These are phyloP conservation scores for Xylariomycetidae sp. DNA, from an alignment of 2,329 filamentous ascomycete species.

Conservation along the genomic window DNA sequence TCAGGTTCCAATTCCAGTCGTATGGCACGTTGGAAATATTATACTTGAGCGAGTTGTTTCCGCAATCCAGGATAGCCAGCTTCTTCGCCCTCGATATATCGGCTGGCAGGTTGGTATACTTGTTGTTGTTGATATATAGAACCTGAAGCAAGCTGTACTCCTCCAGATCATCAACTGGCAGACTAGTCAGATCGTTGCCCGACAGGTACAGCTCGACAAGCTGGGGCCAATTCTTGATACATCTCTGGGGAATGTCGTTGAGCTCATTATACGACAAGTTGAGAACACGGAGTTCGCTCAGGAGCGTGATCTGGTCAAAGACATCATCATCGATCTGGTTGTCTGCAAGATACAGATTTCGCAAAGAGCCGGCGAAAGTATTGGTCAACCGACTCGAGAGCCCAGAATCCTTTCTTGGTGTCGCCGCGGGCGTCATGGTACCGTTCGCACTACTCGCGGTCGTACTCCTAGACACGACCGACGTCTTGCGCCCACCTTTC, in stretches of 20 bases:
- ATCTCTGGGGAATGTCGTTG: slow-evolving; percentile 84
- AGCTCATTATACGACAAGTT: slow-evolving; percentile 95
- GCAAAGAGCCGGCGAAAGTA: slow-evolving; percentile 83
- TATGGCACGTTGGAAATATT: slow-evolving; percentile 99
- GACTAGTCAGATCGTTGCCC: slow-evolving; percentile 85
- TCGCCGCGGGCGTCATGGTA: slow-evolving; percentile 48
- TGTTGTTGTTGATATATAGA: slow-evolving; percentile 94
- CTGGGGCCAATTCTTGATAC: slow-evolving; percentile 84
- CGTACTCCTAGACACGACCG: slow-evolving; percentile 65
- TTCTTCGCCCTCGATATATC: slow-evolving; percentile 93
- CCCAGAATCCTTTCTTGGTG: slow-evolving; percentile 79
- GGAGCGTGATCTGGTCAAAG: slow-evolving; percentile 81
- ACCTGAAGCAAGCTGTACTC: slow-evolving; percentile 83
- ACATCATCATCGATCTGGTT: slow-evolving; percentile 93
- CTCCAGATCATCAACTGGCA: slow-evolving; percentile 91
- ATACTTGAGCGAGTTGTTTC: slow-evolving; percentile 93
- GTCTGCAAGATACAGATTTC: slow-evolving; percentile 83
- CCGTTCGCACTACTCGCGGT: slow-evolving; percentile 40
- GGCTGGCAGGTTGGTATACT: slow-evolving; percentile 92
- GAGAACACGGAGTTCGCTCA: slow-evolving; percentile 79
- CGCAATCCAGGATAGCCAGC: slow-evolving; percentile 86
- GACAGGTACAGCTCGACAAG: slow-evolving; percentile 91
- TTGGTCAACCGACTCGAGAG: slow-evolving; percentile 73
- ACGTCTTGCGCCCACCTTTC: slow-evolving; percentile 78
- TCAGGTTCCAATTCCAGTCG: slow-evolving; percentile 99